phyloP scores from a whole-genome alignment of 768 basidiomycete genomes.

The Russula olivacea region DNA sequence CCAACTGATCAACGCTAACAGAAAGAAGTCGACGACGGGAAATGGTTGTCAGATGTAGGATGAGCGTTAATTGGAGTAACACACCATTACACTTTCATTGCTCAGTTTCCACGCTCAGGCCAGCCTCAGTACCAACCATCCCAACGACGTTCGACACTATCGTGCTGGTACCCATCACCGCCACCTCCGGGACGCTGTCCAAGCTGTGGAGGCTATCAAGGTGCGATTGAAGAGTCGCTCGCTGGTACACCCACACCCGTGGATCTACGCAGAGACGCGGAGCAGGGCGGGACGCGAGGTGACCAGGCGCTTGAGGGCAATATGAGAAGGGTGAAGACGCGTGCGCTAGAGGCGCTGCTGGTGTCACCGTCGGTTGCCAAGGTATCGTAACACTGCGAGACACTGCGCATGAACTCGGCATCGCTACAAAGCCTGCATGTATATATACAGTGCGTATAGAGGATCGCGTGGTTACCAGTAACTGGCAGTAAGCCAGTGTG shows the following conservation, averaged over 20 bases:
- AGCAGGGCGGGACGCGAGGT: conserved; percentile 86
- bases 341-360: conserved; percentile 52
- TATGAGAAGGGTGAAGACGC: no score
- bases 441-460: no score
- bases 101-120: conserved; percentile 63
- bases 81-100: conserved; percentile 90
- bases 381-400: conserved; percentile 22
- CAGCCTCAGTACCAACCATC: conserved; percentile 68
- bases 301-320: conserved; percentile 82
- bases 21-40: neutral
- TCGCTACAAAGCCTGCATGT: conserved; percentile 19
- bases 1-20: conserved; percentile 94
- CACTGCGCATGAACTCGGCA: conserved; percentile 21
- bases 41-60: neutral
- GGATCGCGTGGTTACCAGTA: no score
- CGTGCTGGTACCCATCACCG: no score
- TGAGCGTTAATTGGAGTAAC: conserved; percentile 25
- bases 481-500: no score
- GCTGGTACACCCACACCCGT: conserved; percentile 63
- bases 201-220: no score
- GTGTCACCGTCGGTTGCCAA: conserved; percentile 46
- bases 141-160: conserved; percentile 66
- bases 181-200: no score
- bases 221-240: conserved; percentile 33
- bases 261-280: conserved; percentile 74